Evolutionary conservation across 208 protist species (phyloP).

Genomic region (Trypanosoma avium): DNA sequence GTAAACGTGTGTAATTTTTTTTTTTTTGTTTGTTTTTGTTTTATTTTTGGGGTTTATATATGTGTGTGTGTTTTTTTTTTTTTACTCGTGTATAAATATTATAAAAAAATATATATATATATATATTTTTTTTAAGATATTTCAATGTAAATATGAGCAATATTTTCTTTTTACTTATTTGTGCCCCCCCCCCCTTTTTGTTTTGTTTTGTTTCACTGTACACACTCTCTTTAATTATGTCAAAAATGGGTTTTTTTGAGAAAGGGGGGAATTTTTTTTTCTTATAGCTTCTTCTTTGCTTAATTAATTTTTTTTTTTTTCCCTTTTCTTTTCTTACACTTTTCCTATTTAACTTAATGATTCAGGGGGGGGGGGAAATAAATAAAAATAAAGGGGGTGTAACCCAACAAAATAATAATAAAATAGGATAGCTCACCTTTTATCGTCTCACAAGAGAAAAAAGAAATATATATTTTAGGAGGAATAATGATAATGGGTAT

Average conservation of each 20-base stretch:
- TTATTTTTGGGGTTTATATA: neutral
- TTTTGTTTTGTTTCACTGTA: no score
- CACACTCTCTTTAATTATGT: no score
- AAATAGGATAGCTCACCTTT: no score
- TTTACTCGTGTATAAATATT: neutral
- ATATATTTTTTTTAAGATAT: neutral
- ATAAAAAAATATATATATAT: no score
- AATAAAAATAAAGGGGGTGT: no score
- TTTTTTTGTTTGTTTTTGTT: neutral
- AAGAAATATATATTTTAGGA: neutral
- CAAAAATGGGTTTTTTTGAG: neutral
- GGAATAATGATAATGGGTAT: neutral
- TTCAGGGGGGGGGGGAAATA: no score
- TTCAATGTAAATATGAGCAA: neutral
- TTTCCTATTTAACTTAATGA: no score
- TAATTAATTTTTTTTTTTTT: conserved; percentile 7
- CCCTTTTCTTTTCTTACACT: neutral
- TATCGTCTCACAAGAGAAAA: neutral
- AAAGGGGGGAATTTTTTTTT: neutral
- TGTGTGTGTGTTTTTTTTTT: neutral
- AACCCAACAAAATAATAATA: no score
- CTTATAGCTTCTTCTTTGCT: neutral
- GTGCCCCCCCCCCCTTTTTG: no score
- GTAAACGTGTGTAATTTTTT: neutral
- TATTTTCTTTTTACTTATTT: neutral